Evolutionary conservation across 169 alveolate species (phyloP).

Genomic region (Plasmodium gallinaceum): DNA sequence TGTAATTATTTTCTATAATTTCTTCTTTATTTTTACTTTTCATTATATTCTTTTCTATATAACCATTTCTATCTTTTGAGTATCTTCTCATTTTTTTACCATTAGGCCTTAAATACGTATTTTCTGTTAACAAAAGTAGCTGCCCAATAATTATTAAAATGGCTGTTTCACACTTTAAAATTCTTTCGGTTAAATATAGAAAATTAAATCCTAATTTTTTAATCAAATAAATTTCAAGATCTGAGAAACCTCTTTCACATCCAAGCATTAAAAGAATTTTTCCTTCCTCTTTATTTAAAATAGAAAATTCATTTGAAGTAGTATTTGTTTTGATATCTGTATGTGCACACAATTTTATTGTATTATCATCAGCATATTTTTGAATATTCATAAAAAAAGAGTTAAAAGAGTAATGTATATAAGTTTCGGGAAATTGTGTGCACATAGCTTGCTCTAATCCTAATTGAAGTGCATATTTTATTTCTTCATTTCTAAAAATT

Average conservation of each 20-base stretch:
- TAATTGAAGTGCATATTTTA: conserved; percentile 67
- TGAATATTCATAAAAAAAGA: conserved; percentile 70
- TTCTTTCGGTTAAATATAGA: conserved; percentile 61
- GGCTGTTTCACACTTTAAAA: conserved; percentile 76
- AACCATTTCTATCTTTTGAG: conserved; percentile 12
- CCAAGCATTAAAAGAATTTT: conserved; percentile 74
- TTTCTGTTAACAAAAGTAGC: conserved; percentile 66
- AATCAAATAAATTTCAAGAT: conserved; percentile 64
- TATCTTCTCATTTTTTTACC: conserved; percentile 60
- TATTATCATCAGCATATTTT: conserved; percentile 39
- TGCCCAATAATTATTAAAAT: conserved; percentile 57
- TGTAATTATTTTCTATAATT: background rate
- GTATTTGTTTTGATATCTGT: conserved; percentile 18
- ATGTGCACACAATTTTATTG: conserved; percentile 72
- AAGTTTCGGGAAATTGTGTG: conserved; percentile 45
- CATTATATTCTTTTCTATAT: background rate
- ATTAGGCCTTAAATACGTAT: conserved; percentile 33
- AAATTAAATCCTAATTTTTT: conserved; percentile 46
- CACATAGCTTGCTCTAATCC: conserved; percentile 78
- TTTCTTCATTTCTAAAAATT: conserved; percentile 71
- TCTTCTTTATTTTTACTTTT: background rate
- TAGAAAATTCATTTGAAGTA: background rate
- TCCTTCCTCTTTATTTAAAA: conserved; percentile 42
- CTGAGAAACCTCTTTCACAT: conserved; percentile 76
- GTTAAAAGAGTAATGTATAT: conserved; percentile 64